Conservation (phyloP, 2,329 filamentous ascomycete genomes). For the Piedraia hortae region DNA sequence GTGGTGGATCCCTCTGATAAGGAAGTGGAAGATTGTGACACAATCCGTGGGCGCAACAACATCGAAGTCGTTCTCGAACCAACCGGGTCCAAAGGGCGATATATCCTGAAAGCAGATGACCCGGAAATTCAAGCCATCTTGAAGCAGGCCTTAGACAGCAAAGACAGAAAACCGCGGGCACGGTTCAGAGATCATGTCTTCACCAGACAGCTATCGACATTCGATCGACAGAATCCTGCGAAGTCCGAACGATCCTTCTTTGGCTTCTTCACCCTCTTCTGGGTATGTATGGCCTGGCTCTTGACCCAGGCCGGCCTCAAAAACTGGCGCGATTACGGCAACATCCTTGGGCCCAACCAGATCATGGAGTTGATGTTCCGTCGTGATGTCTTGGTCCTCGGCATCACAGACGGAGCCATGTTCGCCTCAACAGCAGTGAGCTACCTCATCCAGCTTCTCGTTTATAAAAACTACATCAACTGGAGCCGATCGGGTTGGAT, state of each 20-base stretch:
- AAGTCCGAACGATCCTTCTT: slow-evolving; percentile 43
- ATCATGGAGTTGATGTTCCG: slow-evolving; percentile 42
- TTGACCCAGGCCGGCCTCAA: slow-evolving; percentile 37
- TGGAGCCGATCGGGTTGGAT: slow-evolving; percentile 48
- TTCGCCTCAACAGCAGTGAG: slow-evolving; percentile 37
- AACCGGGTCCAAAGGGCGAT: slow-evolving; percentile 19
- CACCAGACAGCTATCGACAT: slow-evolving; percentile 40
- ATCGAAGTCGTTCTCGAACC: slow-evolving; percentile 21
- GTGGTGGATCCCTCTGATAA: slow-evolving; percentile 2
- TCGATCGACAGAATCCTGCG: slow-evolving; percentile 41
- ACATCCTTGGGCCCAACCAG: slow-evolving; percentile 39
- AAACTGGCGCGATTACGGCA: slow-evolving; percentile 43
- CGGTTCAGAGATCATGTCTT: slow-evolving; percentile 34
- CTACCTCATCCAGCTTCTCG: slow-evolving; percentile 33
- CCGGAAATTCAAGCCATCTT: slow-evolving; percentile 21
- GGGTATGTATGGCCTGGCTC: slow-evolving; percentile 39
- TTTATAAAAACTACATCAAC: slow-evolving; percentile 30
- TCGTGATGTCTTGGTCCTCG: slow-evolving; percentile 23
- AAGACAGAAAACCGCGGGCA: slow-evolving; percentile 13
- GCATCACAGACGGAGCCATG: slow-evolving; percentile 40
- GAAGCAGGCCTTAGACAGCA: slow-evolving; percentile 14
- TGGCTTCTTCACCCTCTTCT: slow-evolving; percentile 58
- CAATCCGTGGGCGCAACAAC: slow-evolving; percentile 12
- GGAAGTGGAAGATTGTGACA: slow-evolving; percentile 1
- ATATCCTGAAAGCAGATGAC: slow-evolving; percentile 23